Base-by-base conservation (phyloP, 768 basidiomycete species). In the Termitomyces sp. region DNA sequence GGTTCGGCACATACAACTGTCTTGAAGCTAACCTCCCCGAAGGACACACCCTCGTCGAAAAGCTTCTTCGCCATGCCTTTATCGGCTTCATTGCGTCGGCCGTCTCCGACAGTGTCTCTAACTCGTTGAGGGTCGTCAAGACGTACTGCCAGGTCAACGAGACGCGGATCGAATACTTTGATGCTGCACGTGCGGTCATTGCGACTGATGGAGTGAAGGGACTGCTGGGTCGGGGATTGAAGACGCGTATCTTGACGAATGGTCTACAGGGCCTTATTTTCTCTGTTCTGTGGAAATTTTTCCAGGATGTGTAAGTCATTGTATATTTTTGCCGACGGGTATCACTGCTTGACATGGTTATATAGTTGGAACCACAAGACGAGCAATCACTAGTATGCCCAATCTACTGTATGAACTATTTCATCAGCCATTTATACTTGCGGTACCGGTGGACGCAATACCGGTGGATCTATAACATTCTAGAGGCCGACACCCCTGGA, bases 101-200 rank as follows among this genome's bases (percentile, higher is more conserved):
- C 49, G 77, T 86, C 2, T 95, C 92, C 10, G 96, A 98, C 67
- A 89, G 86, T 2, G 68, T 89, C 41, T 92, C 89, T 43, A 98
- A 98, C 74, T 92, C 89, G 5, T 75, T 98, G 1, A 83, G 93
- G 23, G 95, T 98, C 2, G 73, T 98, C 67, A 98, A 97, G 80
- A 98, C 96, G 0, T 98, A 96, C 72, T 77, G 95, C 14, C 96
- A 98, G 70, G 92, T 95, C 31, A 84, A 94, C 66, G 86, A 88
- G 59, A 83, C 82, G 5, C 81, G 84, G 27, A 87, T 98, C 16
- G 83, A 86, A 1, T 98, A 98, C 68, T 54, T 77, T 6, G 83
- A 86, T 50, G 90, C 93, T 0, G 94, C 92, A 0, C 80, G 80
- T 48, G 84, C 82, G 5, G 89, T 98, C 44, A 75, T 97, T 37